Conservation (phyloP, 83 land plant species). For the Thuja plicata region DNA sequence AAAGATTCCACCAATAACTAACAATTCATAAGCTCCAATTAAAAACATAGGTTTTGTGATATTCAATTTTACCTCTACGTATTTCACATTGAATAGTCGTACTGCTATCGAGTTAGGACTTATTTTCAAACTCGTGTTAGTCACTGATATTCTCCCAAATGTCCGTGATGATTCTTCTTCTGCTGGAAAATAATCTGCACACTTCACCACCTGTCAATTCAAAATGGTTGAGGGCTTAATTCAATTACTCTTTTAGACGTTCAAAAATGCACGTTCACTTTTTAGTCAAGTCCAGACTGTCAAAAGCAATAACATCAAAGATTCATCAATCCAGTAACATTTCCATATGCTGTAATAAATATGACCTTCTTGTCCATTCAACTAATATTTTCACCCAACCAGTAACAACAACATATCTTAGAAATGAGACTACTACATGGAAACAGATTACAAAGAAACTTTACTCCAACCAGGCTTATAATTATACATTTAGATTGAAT, state of each 20-base stretch:
- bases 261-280: background rate
- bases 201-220: constrained; percentile 52
- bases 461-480: background rate
- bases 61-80: constrained; percentile 43
- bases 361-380: background rate
- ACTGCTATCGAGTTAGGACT: constrained; percentile 41
- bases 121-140: constrained; percentile 31
- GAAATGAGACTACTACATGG: background rate
- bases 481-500: background rate
- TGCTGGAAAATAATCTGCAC: constrained; percentile 70
- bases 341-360: background rate
- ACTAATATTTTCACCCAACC: background rate
- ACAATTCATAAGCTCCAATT: background rate
- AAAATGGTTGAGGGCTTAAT: constrained; percentile 3
- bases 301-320: background rate
- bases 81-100: constrained; percentile 54
- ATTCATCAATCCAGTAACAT: background rate
- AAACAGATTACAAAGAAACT: background rate
- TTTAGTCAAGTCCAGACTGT: background rate
- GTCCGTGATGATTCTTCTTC: constrained; percentile 46
- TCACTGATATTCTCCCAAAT: constrained; percentile 52
- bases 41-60: background rate
- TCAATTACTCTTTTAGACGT: background rate
- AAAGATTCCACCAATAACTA: background rate
- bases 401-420: background rate